Conservation (phyloP, 2,329 filamentous ascomycete species). For the Trichoderma brevicompactum region DNA sequence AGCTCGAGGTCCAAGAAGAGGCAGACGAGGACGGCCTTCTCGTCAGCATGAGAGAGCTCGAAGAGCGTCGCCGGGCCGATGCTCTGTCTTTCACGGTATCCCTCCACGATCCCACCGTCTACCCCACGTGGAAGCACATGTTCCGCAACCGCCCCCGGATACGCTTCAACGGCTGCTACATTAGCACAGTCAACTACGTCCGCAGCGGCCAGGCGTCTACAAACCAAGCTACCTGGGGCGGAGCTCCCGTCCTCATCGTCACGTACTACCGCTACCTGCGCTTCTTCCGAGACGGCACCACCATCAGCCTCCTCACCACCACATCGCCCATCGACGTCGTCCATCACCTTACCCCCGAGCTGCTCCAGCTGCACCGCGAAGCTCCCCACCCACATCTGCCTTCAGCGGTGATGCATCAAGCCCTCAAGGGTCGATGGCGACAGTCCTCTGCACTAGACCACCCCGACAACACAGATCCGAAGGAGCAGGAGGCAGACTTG, state of each 20-base stretch:
- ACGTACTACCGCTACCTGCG: constrained; percentile 98
- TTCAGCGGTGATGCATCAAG: constrained; percentile 67
- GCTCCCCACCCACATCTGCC: constrained; percentile 40
- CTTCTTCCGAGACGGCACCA: constrained; percentile 88
- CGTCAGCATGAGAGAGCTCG: constrained; percentile 46
- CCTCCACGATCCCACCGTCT: constrained; percentile 52
- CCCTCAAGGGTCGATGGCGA: constrained; percentile 62
- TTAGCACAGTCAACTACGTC: constrained; percentile 94
- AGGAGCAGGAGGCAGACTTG: constrained; percentile 66
- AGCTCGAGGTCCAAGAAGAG: constrained; percentile 43
- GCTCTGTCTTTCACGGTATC: constrained; percentile 45
- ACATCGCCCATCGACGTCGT: constrained; percentile 85
- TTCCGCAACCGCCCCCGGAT: constrained; percentile 83
- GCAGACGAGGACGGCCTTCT: constrained; percentile 40
- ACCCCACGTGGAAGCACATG: constrained; percentile 66
- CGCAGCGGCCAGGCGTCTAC: constrained; percentile 75
- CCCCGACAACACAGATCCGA: constrained; percentile 31
- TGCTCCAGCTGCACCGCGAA: constrained; percentile 56
- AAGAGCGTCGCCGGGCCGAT: constrained; percentile 41
- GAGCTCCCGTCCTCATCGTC: constrained; percentile 82
- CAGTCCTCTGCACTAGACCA: constrained; percentile 47
- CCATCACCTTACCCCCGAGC: constrained; percentile 75
- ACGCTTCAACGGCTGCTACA: constrained; percentile 95
- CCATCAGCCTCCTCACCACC: constrained; percentile 79
- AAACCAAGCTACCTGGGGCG: constrained; percentile 74